These are phyloP conservation scores for Eucalyptus regnans DNA, from an alignment of 345 rosid species.

Conservation along the genomic window DNA sequence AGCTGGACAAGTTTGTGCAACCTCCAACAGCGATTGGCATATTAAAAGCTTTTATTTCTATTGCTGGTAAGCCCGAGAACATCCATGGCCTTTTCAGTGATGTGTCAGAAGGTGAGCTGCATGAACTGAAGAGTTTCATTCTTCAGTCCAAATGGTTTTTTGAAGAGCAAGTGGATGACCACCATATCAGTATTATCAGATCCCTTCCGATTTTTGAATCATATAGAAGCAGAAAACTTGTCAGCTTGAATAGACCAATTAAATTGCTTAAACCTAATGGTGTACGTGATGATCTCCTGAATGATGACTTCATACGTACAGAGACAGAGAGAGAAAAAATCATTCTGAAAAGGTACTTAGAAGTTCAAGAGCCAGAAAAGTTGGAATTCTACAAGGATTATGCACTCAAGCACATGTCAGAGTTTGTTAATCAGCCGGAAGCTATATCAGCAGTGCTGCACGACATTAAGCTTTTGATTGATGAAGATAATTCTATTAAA, in stretches of 20 bases:
- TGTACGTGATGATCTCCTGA: constrained; percentile 64
- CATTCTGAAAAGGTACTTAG: constrained; percentile 53
- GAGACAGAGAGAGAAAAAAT: constrained; percentile 82
- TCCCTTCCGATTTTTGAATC: constrained; percentile 85
- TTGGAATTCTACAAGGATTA: constrained; percentile 67
- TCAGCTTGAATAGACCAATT: constrained; percentile 50
- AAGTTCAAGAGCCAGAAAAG: constrained; percentile 59
- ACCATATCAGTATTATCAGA: constrained; percentile 54
- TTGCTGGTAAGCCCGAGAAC: constrained; percentile 50
- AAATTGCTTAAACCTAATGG: constrained; percentile 85
- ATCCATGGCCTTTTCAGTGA: constrained; percentile 41
- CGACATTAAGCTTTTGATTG: constrained; percentile 64
- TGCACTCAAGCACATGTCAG: constrained; percentile 83
- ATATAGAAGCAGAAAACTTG: constrained; percentile 54
- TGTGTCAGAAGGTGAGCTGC: constrained; percentile 79
- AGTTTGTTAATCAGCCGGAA: constrained; percentile 52
- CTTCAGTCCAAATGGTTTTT: constrained; percentile 92
- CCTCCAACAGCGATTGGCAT: constrained; percentile 80
- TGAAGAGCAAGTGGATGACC: constrained; percentile 56
- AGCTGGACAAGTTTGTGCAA: constrained; percentile 72
- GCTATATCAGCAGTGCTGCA: constrained; percentile 54
- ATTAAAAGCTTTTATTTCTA: constrained; percentile 63
- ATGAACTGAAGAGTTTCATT: constrained; percentile 77
- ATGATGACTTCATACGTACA: constrained; percentile 73
- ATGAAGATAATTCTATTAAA: constrained; percentile 52